Conservation (phyloP, 2,329 filamentous ascomycete genomes). For the Amauroascus verrucosus region DNA sequence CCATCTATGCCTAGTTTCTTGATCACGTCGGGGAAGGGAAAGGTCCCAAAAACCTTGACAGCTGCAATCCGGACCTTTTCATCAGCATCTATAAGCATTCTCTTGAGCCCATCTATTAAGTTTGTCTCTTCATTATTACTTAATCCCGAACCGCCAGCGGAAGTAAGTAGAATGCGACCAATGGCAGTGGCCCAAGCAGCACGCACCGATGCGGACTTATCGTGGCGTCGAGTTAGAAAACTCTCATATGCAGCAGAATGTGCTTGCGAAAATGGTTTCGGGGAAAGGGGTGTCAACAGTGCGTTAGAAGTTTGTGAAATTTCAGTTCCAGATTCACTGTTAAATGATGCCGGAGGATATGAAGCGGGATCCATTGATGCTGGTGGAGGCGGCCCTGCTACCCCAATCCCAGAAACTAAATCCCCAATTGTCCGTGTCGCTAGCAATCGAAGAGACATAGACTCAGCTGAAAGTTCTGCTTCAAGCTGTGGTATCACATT, state of each 20-base stretch:
- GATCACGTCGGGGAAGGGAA: conserved; percentile 70
- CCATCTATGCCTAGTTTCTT: conserved; percentile 69
- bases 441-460: conserved; percentile 70
- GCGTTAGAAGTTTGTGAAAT: conserved; percentile 48
- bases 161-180: conserved; percentile 80
- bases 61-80: conserved; percentile 84
- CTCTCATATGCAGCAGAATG: conserved; percentile 69
- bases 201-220: conserved; percentile 74
- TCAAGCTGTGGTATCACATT: conserved; percentile 93
- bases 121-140: conserved; percentile 69
- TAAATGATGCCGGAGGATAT: conserved; percentile 55
- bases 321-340: conserved; percentile 36
- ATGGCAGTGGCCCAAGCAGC: conserved; percentile 76
- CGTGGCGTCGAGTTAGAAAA: conserved; percentile 74
- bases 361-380: conserved; percentile 66
- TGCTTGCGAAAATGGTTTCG: conserved; percentile 78
- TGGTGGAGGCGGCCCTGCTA: conserved; percentile 69
- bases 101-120: conserved; percentile 62
- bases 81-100: conserved; percentile 77
- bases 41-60: conserved; percentile 72
- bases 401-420: conserved; percentile 86
- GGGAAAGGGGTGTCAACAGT: conserved; percentile 71
- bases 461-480: conserved; percentile 82
- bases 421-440: conserved; percentile 92
- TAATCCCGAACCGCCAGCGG: conserved; percentile 78